A percentile compares a stretch with the other conserved stretches of the same genome.
These are phyloP conservation scores for Alternaria sp. DNA, from an alignment of 2,329 filamentous ascomycete species.

Conservation along the genomic window DNA sequence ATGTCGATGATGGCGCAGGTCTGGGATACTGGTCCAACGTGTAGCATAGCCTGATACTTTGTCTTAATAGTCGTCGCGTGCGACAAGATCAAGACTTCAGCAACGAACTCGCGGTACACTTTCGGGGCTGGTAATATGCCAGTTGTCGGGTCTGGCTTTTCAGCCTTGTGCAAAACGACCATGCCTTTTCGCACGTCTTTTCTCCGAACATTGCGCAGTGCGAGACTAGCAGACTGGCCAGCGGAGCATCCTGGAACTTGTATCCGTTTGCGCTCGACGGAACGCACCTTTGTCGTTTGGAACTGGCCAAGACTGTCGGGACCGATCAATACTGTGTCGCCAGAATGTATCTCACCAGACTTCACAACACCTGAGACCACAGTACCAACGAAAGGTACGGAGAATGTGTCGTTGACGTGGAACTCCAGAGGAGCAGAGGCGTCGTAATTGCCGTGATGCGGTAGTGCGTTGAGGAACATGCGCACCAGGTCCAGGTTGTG, in stretches of 20 bases:
- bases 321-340: conserved; percentile 87
- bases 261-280: conserved; percentile 94
- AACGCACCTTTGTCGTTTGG: conserved; percentile 81
- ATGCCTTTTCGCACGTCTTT: conserved; percentile 98
- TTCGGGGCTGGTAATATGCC: conserved; percentile 53
- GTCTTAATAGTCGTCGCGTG: conserved; percentile 97
- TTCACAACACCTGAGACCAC: conserved; percentile 96
- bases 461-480: conserved; percentile 92
- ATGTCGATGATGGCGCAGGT: conserved; percentile 98
- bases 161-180: conserved; percentile 88
- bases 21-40: conserved; percentile 92
- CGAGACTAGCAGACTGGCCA: conserved; percentile 91
- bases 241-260: conserved; percentile 85
- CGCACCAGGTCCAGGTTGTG: conserved; percentile 88
- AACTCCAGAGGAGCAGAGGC: conserved; percentile 86
- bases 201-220: conserved; percentile 81
- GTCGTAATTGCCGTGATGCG: conserved; percentile 93
- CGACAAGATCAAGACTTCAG: conserved; percentile 89
- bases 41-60: conserved; percentile 97
- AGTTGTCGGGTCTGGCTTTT: conserved; percentile 62
- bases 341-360: conserved; percentile 79
- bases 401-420: conserved; percentile 96
- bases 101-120: conserved; percentile 59
- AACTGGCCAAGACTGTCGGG: conserved; percentile 93
- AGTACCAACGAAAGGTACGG: conserved; percentile 94